Evolutionary conservation across 1,139 yeast species (phyloP), one percentile per base, ranked within the genome.

Genomic region (Debaryomyces subglobosus): DNA sequence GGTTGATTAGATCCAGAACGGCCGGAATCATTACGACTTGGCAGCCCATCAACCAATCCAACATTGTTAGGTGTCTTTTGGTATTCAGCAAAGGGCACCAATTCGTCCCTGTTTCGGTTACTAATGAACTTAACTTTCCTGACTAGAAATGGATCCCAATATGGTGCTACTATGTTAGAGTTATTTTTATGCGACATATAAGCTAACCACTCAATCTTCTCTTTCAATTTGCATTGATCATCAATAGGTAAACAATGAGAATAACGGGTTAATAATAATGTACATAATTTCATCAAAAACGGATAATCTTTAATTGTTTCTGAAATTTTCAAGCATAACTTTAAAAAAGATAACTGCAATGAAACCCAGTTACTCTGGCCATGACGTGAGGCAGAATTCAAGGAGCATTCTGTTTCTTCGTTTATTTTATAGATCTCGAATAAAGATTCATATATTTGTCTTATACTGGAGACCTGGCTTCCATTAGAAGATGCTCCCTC

Each of bases 61-160:
- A 47, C 43, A n/a, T 47, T 45, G 10, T 52, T 47, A 13, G 53
- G 29, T 23, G 43, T 44, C 30, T 56, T 53, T 24, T 59, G 63
- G 48, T 62, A 59, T 25, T 75, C 75, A 5, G 63, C 48, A 50
- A 76, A 69, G 4, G 79, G 70, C 10, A 71, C 51, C 25, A 74
- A 63, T 13, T 66, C 72, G 20, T 64, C 68, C 33, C 57, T 60
- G 18, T 51, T 49, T 42, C 61, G 58, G 41, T 58, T 54, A 44
- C 51, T 55, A 5, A 71, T 42, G 68, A 71, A 67, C 25, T 68
- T 65, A 5, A 84, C 72, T 38, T 74, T 78, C 49, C 94, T 72
- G 0, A 89, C 71, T 9, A 89, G 53, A 54, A 75, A 82, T 0
- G 88, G 86, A 62, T 89, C 96, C 87, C 92, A 87, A 58, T 88